A percentile compares a stretch with the other conserved stretches of the same genome.
Conservation (phyloP, 768 basidiomycete species). For the Dioszegia hungarica region DNA sequence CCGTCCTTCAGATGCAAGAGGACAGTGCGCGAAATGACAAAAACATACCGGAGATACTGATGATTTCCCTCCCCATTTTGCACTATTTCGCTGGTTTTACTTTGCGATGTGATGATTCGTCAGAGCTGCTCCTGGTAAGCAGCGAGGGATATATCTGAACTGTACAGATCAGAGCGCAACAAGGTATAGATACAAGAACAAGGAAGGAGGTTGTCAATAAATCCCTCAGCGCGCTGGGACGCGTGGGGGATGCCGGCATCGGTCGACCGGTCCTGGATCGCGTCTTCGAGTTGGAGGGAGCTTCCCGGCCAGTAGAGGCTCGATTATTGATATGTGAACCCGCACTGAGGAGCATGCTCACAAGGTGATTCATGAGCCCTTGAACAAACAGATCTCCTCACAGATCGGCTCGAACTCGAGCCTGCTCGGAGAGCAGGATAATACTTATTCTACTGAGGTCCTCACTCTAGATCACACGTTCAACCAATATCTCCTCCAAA, state of each 20-base stretch:
- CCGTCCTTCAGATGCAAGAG: neutral
- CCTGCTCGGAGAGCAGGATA: too few species aligned
- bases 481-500: too few species aligned
- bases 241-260: neutral
- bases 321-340: too few species aligned
- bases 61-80: slow-evolving; percentile 44
- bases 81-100: neutral
- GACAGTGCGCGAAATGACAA: neutral
- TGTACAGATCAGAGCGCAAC: neutral
- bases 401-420: too few species aligned
- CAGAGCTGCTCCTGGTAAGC: neutral
- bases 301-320: too few species aligned
- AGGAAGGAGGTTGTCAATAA: neutral
- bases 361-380: too few species aligned
- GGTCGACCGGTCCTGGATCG: neutral
- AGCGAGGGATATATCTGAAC: too few species aligned
- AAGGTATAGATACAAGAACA: neutral
- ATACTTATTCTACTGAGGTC: too few species aligned
- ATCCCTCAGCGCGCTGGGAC: neutral
- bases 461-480: too few species aligned
- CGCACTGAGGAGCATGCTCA: too few species aligned
- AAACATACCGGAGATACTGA: slow-evolving; percentile 38
- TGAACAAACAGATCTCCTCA: too few species aligned
- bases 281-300: too few species aligned
- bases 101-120: neutral